Evolutionary conservation across 2,329 filamentous ascomycete genomes (phyloP), one percentile per base, ranked within the genome.

Genomic region (Clonostachys byssicola): DNA sequence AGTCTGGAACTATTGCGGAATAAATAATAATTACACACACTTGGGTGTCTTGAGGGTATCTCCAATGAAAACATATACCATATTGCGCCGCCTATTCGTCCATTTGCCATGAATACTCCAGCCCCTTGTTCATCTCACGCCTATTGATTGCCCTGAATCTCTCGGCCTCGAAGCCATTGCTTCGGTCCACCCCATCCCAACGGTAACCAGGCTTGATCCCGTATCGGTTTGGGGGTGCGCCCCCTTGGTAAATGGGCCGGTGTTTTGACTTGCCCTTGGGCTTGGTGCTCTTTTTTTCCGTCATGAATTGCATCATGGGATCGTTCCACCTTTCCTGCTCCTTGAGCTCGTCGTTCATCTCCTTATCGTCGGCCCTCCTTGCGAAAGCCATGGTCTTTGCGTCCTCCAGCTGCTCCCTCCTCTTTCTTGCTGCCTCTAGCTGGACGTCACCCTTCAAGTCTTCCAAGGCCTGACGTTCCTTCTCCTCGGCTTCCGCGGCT

Each of bases 41-140:
- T 42, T 23, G 40, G 5, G 23, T 42, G n/a, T 30, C 10, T 30
- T 10, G 6, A 20, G 43, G 43, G 43, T 45, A 45, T 43, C 42
- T 36, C 35, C 23, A 45, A 49, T n/a, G 43, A 38, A 44, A 43
- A 30, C 23, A 30, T 30, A 30, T 30, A 30, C 10, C 23, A 30
- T 30, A 10, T 30, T 30, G 23, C 23, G 23, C 23, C 17, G 20
- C 49, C 64, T 77, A 94, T 66, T 91, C 89, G 70, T 96, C 94
- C 86, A 95, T 94, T 74, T 96, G 89, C 94, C 92, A 99, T 34
- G 87, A 83, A 66, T 96, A 97, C 58, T 92, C 85, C 60, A 97
- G 66, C 34, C 86, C 86, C 66, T 88, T 87, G 56, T 87, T 83
- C 62, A 91, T 83, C 58, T 85, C 83, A 55, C 81, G 81, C 55